These are phyloP conservation scores for Candida ipomoeae DNA, from an alignment of 805 yeast genomes.

Conservation along the genomic window DNA sequence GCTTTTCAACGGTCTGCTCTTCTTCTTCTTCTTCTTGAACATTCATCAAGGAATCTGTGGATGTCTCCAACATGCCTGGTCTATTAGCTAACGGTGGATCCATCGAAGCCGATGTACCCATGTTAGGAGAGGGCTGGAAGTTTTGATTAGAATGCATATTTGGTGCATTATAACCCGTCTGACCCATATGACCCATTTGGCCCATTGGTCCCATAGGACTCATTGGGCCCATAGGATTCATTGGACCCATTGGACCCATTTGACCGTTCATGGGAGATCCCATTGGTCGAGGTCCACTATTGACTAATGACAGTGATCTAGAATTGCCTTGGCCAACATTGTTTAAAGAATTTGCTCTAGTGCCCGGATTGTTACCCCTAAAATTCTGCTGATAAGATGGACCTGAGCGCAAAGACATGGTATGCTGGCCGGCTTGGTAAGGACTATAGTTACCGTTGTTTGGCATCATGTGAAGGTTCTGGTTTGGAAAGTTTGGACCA, in stretches of 20 bases:
- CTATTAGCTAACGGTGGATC: background rate
- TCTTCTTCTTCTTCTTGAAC: conserved; percentile 19
- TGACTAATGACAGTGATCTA: conserved; percentile 1
- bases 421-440: conserved; percentile 3
- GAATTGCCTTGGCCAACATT: conserved; percentile 1
- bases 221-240: background rate
- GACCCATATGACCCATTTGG: background rate
- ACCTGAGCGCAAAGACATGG: conserved; percentile 13
- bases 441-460: background rate
- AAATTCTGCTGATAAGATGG: conserved; percentile 1
- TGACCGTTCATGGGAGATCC: background rate
- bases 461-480: background rate
- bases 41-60: conserved; percentile 16
- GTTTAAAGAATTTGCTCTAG: conserved; percentile 15
- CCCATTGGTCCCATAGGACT: background rate
- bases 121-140: background rate
- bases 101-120: background rate
- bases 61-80: conserved; percentile 6
- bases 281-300: background rate
- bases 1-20: conserved; percentile 4
- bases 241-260: background rate
- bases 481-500: background rate
- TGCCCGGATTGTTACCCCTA: conserved; percentile 8
- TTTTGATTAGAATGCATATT: background rate
- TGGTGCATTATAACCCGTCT: background rate